phyloP scores from a whole-genome alignment of 345 rosid species.

The Moricandia moricandioides region DNA sequence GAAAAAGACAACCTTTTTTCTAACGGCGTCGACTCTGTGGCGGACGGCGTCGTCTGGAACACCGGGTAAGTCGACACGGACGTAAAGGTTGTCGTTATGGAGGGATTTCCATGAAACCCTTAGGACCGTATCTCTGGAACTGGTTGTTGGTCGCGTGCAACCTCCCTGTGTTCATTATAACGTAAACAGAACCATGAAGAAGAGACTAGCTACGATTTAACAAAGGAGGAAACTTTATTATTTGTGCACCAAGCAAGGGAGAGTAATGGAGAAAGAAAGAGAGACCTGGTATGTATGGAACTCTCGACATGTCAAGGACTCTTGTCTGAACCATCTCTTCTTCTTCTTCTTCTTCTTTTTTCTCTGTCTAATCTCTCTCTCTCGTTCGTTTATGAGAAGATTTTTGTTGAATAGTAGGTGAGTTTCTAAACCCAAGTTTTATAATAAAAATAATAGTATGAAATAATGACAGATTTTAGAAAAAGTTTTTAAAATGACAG shows the following conservation, averaged over 20 bases:
- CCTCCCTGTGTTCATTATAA: not conserved
- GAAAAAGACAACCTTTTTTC: conserved; percentile 22
- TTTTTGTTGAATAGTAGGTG: no score
- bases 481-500: no score
- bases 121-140: not conserved
- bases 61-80: conserved; percentile 28
- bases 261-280: not conserved
- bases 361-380: not conserved
- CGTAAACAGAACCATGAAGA: not conserved
- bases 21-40: conserved; percentile 15
- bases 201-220: no score
- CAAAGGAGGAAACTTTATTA: not conserved
- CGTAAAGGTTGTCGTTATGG: conserved; percentile 10
- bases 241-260: not conserved
- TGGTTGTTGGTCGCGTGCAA: not conserved
- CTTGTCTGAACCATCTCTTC: not conserved
- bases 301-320: not conserved
- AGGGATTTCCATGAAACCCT: not conserved
- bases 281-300: not conserved
- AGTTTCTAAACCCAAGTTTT: no score
- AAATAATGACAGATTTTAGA: no score
- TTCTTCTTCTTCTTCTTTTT: not conserved
- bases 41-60: conserved; percentile 9
- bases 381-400: not conserved
- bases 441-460: no score